Percentiles rank a stretch among this genome's conserved stretches.
phyloP scores from a whole-genome alignment of 2,329 filamentous ascomycete species.

The Fusarium multiceps region DNA sequence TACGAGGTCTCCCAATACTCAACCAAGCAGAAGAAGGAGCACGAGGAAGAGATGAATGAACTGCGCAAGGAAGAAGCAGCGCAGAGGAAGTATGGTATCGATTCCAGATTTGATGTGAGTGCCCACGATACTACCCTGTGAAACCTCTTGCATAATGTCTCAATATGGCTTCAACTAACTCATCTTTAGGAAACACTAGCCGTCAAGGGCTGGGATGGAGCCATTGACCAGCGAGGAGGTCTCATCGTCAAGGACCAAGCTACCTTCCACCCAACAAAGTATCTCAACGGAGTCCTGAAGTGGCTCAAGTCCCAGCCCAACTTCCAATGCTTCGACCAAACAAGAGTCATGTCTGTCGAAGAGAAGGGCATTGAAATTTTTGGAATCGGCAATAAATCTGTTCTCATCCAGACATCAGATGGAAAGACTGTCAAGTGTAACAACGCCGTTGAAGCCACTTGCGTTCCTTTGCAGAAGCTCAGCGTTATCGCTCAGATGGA shows the following conservation, averaged over 20 bases:
- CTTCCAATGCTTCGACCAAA: slow-evolving; percentile 65
- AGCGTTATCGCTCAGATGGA: slow-evolving; percentile 64
- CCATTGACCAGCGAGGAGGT: slow-evolving; percentile 62
- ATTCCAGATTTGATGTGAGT: slow-evolving; percentile 27
- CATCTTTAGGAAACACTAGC: slow-evolving; percentile 51
- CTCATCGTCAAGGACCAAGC: slow-evolving; percentile 61
- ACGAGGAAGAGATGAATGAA: slow-evolving; percentile 50
- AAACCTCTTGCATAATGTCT: no score
- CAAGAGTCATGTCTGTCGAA: slow-evolving; percentile 58
- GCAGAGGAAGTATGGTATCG: slow-evolving; percentile 25
- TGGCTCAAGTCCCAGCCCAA: slow-evolving; percentile 63
- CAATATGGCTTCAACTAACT: no score
- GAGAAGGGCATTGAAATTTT: slow-evolving; percentile 56
- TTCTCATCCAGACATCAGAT: slow-evolving; percentile 58
- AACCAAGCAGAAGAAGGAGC: slow-evolving; percentile 51
- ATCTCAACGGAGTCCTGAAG: slow-evolving; percentile 62
- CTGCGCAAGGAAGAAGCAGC: slow-evolving; percentile 20
- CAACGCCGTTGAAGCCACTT: slow-evolving; percentile 65
- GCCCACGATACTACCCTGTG: no score
- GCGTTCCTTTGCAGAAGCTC: slow-evolving; percentile 66
- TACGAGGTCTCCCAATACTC: slow-evolving; percentile 64
- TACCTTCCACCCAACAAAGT: slow-evolving; percentile 68
- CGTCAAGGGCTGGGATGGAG: slow-evolving; percentile 63
- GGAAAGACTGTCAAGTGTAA: slow-evolving; percentile 60
- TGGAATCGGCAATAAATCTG: slow-evolving; percentile 51